A percentile compares a stretch with the other conserved stretches of the same genome.
Evolutionary conservation across 108 stramenopile species (phyloP).

Genomic region (Nitzschia sp.): DNA sequence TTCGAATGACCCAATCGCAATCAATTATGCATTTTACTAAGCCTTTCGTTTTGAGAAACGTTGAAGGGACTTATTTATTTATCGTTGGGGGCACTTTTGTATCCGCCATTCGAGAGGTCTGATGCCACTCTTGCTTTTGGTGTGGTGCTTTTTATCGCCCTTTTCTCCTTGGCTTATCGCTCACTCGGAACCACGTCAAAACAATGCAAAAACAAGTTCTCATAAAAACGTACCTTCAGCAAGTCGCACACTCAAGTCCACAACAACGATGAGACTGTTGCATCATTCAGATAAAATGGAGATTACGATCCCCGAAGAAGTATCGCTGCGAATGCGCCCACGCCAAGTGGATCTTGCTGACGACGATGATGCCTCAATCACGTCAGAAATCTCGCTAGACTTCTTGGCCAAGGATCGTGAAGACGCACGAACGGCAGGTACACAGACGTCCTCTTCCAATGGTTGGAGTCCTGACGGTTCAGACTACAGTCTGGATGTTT

Average conservation of each 20-base stretch:
- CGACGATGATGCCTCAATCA: conserved; percentile 9
- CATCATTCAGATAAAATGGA: not conserved
- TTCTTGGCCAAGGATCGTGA: conserved; percentile 11
- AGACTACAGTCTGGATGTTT: conserved; percentile 19
- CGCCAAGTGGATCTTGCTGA: not conserved
- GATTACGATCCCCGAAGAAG: conserved; percentile 15
- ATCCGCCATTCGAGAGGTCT: too few species aligned
- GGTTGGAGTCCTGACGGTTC: conserved; percentile 27
- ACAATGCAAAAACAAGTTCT: too few species aligned
- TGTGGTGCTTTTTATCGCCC: too few species aligned
- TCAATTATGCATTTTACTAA: too few species aligned
- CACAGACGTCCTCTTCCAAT: not conserved
- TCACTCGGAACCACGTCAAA: too few species aligned
- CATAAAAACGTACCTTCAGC: not conserved
- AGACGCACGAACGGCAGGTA: not conserved
- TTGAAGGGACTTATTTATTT: too few species aligned
- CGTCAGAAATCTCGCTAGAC: conserved; percentile 20
- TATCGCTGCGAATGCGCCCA: conserved; percentile 10
- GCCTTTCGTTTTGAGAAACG: too few species aligned
- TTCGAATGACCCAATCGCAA: too few species aligned
- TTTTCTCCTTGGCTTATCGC: too few species aligned
- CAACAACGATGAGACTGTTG: not conserved
- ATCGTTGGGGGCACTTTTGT: too few species aligned
- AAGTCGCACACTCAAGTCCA: not conserved
- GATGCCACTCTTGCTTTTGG: too few species aligned